Conservation (phyloP, 2,329 filamentous ascomycete genomes). For the Colletotrichum lini region DNA sequence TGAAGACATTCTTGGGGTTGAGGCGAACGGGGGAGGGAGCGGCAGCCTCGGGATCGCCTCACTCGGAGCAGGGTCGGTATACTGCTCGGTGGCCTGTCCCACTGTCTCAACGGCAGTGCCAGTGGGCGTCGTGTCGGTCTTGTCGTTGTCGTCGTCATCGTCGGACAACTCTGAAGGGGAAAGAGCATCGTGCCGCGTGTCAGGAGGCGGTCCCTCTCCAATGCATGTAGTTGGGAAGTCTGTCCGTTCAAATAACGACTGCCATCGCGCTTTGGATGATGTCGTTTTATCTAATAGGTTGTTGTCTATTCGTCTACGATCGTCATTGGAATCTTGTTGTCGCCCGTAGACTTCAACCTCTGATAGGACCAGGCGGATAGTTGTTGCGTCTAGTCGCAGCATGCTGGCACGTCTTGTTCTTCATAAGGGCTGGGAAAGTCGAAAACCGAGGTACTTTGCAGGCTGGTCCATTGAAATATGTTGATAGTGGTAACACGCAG, state of each 20-base stretch:
- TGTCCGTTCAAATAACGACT: not conserved
- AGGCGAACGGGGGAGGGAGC: slow-evolving; percentile 46
- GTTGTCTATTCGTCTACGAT: not conserved
- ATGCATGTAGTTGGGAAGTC: not conserved
- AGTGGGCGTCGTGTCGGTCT: not conserved
- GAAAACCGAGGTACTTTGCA: too few species aligned
- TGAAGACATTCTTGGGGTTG: slow-evolving; percentile 10
- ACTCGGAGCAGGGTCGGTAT: not conserved
- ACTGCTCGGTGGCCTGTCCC: not conserved
- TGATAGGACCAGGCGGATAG: slow-evolving; percentile 55
- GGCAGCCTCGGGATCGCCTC: slow-evolving; percentile 45
- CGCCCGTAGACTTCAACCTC: slow-evolving; percentile 48
- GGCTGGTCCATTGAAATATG: not conserved
- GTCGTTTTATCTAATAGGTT: not conserved
- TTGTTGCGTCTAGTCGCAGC: slow-evolving; percentile 58
- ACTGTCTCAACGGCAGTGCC: not conserved
- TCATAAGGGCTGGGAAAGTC: too few species aligned
- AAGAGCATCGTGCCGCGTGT: not conserved
- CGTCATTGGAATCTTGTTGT: not conserved
- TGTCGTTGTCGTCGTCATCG: not conserved
- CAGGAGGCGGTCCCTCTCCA: not conserved
- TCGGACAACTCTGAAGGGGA: not conserved
- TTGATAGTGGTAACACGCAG: not conserved
- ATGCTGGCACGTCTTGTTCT: slow-evolving; percentile 48
- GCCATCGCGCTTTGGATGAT: not conserved